phyloP scores from a whole-genome alignment of 2,329 filamentous ascomycete genomes.

The Tolypocladium amazonense region DNA sequence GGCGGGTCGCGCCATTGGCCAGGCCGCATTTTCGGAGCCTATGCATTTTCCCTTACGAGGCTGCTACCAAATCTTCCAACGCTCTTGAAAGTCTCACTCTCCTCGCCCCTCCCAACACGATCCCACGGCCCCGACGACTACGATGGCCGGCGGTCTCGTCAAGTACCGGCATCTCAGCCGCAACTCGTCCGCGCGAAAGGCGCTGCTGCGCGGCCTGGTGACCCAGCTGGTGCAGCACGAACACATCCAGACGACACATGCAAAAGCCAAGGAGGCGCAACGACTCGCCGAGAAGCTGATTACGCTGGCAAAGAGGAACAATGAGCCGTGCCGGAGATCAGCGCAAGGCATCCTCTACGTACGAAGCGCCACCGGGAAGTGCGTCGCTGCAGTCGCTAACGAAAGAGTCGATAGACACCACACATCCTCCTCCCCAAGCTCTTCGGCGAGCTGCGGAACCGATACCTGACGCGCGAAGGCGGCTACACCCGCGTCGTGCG shows the following conservation, averaged over 20 bases:
- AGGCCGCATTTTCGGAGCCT: background rate
- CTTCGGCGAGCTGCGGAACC: slow-evolving; percentile 69
- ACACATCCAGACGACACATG: slow-evolving; percentile 87
- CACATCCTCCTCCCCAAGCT: slow-evolving; percentile 70
- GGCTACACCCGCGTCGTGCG: slow-evolving; percentile 93
- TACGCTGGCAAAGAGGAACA: slow-evolving; percentile 87
- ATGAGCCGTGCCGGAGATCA: slow-evolving; percentile 63
- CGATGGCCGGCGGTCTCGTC: slow-evolving; percentile 75
- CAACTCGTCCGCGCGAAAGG: slow-evolving; percentile 76
- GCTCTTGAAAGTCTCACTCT: background rate
- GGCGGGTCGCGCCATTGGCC: background rate
- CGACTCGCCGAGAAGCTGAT: slow-evolving; percentile 88
- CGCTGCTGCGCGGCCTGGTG: slow-evolving; percentile 89
- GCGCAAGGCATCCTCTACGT: slow-evolving; percentile 83
- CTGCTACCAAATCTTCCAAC: background rate
- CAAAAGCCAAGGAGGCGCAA: slow-evolving; percentile 96
- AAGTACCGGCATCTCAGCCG: slow-evolving; percentile 87
- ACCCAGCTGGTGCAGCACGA: slow-evolving; percentile 91
- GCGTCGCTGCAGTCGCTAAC: background rate
- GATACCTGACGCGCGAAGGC: slow-evolving; percentile 70
- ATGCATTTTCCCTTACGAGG: background rate
- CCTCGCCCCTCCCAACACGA: background rate
- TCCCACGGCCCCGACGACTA: background rate
- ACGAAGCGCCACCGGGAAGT: slow-evolving; percentile 24
- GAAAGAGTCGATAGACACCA: slow-evolving; percentile 42